Conservation (phyloP, 2,329 filamentous ascomycete genomes). For the Xylogone sp. region DNA sequence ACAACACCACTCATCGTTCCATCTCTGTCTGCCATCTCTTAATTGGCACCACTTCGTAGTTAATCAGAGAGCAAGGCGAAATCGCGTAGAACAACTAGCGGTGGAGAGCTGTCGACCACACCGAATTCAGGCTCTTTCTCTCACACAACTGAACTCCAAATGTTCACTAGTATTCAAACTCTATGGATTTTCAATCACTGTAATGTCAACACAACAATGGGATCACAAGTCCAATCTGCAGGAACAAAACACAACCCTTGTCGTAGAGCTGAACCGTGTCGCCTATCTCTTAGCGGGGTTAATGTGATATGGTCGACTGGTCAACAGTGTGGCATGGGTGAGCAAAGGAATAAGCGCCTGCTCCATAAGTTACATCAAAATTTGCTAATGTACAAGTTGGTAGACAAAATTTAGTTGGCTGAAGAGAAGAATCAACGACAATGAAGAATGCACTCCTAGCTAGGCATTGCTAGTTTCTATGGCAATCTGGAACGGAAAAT, state of each 20-base stretch:
- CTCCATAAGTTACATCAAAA: background rate
- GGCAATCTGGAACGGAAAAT: too few relatives aligned
- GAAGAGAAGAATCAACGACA: background rate
- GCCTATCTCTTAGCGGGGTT: background rate
- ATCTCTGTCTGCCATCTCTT: conserved; percentile 23
- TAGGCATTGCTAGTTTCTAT: too few relatives aligned
- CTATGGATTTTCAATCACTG: background rate
- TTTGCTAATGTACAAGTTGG: too few relatives aligned
- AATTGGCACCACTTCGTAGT: conserved; percentile 4
- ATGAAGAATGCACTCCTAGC: background rate
- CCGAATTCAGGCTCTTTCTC: background rate
- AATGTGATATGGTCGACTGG: background rate
- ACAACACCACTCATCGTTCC: conserved; percentile 46
- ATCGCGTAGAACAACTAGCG: background rate
- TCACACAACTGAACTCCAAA: background rate
- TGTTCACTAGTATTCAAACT: background rate
- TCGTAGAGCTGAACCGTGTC: background rate
- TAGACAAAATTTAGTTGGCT: background rate
- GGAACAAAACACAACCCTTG: background rate
- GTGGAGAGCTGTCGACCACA: background rate
- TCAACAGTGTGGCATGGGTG: background rate
- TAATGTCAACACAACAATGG: background rate
- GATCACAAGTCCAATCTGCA: background rate
- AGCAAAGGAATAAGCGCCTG: background rate
- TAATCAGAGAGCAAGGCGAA: background rate